Evolutionary conservation across 257 asterid genomes (phyloP).

Genomic region (Solanum stenotomum): DNA sequence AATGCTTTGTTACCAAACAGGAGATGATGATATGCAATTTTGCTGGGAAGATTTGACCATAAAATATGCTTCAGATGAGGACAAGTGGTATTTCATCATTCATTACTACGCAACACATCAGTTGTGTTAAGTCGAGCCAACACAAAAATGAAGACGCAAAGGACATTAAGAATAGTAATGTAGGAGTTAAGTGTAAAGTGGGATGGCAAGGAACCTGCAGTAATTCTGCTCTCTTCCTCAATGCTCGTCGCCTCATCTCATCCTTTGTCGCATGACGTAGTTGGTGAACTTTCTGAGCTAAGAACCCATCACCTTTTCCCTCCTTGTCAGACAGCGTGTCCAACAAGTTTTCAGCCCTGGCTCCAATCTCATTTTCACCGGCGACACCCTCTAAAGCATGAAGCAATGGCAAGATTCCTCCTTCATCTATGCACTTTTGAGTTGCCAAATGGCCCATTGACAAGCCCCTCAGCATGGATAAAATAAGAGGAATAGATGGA

Average conservation of each 20-base stretch:
- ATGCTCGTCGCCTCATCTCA: constrained; percentile 93
- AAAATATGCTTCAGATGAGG: not conserved
- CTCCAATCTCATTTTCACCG: constrained; percentile 96
- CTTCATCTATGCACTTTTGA: constrained; percentile 72
- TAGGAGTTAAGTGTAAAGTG: not conserved
- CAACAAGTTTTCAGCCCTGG: constrained; percentile 94
- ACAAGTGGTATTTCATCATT: not conserved
- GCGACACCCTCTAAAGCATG: constrained; percentile 95
- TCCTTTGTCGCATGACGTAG: constrained; percentile 87
- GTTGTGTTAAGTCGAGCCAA: not conserved
- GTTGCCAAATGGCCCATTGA: constrained; percentile 94
- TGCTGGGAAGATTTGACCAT: not conserved
- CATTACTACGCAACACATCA: not conserved
- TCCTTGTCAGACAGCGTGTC: constrained; percentile 88
- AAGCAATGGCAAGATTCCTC: constrained; percentile 78
- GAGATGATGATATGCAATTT: not conserved
- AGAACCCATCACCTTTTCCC: constrained; percentile 76
- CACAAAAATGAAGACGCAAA: not conserved
- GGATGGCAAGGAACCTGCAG: constrained; percentile 50
- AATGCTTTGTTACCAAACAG: not conserved
- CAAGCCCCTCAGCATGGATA: constrained; percentile 92
- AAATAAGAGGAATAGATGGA: constrained; percentile 86
- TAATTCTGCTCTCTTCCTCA: constrained; percentile 73
- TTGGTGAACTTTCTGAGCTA: constrained; percentile 67
- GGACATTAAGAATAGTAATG: not conserved